Percentiles rank a stretch among this genome's conserved stretches.
Evolutionary conservation across 441 rosid species (phyloP).

Genomic region (Pelargonium fulgidum): DNA sequence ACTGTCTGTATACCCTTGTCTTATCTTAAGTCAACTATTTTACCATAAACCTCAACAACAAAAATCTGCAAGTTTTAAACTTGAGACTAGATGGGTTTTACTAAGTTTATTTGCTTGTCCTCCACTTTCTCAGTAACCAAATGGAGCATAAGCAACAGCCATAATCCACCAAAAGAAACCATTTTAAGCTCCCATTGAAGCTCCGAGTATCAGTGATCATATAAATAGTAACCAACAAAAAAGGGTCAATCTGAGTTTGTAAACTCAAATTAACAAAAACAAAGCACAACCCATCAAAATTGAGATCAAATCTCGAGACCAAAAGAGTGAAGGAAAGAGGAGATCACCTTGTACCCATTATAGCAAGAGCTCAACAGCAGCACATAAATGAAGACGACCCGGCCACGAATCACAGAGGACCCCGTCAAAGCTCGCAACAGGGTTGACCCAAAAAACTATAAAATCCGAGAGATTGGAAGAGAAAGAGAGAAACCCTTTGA

Average conservation of each 20-base stretch:
- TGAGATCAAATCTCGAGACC: not conserved
- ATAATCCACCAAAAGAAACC: not conserved
- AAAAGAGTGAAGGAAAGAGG: not conserved
- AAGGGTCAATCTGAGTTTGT: slow-evolving; percentile 2
- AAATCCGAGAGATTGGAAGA: not conserved
- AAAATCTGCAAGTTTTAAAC: not conserved
- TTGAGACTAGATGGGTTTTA: not conserved
- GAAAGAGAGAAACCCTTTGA: slow-evolving; percentile 11
- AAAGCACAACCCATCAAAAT: not conserved
- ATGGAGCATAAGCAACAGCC: not conserved
- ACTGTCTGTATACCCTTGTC: not conserved
- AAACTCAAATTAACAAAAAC: not conserved
- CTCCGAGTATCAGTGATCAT: not conserved
- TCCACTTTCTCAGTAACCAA: not conserved
- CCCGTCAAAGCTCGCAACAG: slow-evolving; percentile 8
- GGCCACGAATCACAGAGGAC: slow-evolving; percentile 14
- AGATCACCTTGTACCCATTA: slow-evolving; percentile 35
- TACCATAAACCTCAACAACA: not conserved
- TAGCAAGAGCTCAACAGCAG: slow-evolving; percentile 22
- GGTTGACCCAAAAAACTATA: not conserved
- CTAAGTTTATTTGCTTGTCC: not conserved
- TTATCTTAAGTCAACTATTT: not conserved
- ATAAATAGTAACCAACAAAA: not conserved
- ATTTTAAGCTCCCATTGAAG: slow-evolving; percentile 1
- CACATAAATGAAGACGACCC: slow-evolving; percentile 15